A percentile compares a stretch with the other conserved stretches of the same genome.
These are phyloP conservation scores for Fusarium piperis DNA, from an alignment of 2,329 filamentous ascomycete genomes.

Conservation along the genomic window DNA sequence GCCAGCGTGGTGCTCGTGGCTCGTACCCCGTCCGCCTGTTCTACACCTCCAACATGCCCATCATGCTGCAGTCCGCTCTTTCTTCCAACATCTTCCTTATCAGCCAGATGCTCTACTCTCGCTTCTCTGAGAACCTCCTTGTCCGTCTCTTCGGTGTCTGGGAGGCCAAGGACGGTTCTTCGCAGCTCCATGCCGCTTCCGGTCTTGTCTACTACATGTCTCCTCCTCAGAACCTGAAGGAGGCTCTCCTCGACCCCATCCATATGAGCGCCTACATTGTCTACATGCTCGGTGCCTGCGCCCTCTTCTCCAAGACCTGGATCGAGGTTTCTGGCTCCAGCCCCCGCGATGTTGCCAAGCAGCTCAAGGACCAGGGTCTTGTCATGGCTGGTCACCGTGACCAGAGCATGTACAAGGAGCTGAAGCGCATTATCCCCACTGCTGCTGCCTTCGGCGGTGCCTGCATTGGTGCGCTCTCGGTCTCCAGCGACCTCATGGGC, in stretches of 20 bases:
- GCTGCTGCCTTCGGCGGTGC: constrained; percentile 98
- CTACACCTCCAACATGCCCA: constrained; percentile 99
- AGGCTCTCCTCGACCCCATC: constrained; percentile 94
- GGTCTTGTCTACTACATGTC: constrained; percentile 99
- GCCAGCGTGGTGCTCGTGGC: constrained; percentile 97
- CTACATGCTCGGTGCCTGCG: constrained; percentile 98
- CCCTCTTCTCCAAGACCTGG: constrained; percentile 99
- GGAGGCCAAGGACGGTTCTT: constrained; percentile 96
- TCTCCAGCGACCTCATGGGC: constrained; percentile 93
- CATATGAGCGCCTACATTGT: constrained; percentile 95
- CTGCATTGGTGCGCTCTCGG: constrained; percentile 97
- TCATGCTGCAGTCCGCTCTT: constrained; percentile 99
- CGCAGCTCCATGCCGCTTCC: constrained; percentile 92
- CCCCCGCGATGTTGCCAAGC: constrained; percentile 98
- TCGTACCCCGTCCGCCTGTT: constrained; percentile 99
- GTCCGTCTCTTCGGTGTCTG: constrained; percentile 97
- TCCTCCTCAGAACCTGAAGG: constrained; percentile 95
- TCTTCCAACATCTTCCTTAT: constrained; percentile 99
- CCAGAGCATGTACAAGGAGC: constrained; percentile 99
- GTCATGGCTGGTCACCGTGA: constrained; percentile 99
- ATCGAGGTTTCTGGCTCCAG: constrained; percentile 98
- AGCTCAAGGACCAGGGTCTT: constrained; percentile 99
- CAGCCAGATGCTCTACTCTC: constrained; percentile 98
- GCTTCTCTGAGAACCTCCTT: constrained; percentile 98
- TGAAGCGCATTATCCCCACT: constrained; percentile 98